Evolutionary conservation across 805 yeast species (phyloP).

Genomic region (Barnettozyma vustinii): DNA sequence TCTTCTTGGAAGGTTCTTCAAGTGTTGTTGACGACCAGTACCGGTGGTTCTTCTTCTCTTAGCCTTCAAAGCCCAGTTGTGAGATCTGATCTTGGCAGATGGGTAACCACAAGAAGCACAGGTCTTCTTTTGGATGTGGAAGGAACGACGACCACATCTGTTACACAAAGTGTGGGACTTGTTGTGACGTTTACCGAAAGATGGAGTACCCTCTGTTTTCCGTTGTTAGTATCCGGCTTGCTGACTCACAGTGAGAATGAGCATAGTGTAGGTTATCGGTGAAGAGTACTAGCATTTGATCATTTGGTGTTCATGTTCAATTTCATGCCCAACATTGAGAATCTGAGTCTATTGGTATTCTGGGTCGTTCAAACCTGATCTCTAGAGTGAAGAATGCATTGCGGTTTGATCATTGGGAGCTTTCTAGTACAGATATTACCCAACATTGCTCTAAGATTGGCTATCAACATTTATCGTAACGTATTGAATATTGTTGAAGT

Average conservation of each 20-base stretch:
- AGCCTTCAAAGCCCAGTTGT: slow-evolving; percentile 99
- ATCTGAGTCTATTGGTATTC: too few relatives aligned
- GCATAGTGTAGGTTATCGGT: neutral
- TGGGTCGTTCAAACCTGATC: too few relatives aligned
- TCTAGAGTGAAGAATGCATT: too few relatives aligned
- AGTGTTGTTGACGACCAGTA: slow-evolving; percentile 98
- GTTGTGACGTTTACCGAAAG: slow-evolving; percentile 99
- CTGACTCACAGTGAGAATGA: neutral
- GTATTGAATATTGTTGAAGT: neutral
- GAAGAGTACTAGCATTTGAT: neutral
- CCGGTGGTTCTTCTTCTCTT: slow-evolving; percentile 99
- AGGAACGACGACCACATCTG: slow-evolving; percentile 98
- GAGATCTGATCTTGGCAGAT: slow-evolving; percentile 96
- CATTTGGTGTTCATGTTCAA: too few relatives aligned
- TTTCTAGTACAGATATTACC: neutral
- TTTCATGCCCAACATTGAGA: too few relatives aligned
- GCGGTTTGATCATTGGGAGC: neutral
- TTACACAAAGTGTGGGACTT: slow-evolving; percentile 98
- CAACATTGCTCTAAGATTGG: neutral
- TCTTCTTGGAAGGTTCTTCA: slow-evolving; percentile 95
- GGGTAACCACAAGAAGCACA: slow-evolving; percentile 99
- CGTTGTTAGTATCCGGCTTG: slow-evolving; percentile 29
- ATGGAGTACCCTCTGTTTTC: slow-evolving; percentile 94
- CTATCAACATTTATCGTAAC: neutral
- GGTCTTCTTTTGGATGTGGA: slow-evolving; percentile 99